A percentile compares a stretch with the other conserved stretches of the same genome.
Conservation (phyloP, 306 rosid genomes). For the Rosa rugosa region DNA sequence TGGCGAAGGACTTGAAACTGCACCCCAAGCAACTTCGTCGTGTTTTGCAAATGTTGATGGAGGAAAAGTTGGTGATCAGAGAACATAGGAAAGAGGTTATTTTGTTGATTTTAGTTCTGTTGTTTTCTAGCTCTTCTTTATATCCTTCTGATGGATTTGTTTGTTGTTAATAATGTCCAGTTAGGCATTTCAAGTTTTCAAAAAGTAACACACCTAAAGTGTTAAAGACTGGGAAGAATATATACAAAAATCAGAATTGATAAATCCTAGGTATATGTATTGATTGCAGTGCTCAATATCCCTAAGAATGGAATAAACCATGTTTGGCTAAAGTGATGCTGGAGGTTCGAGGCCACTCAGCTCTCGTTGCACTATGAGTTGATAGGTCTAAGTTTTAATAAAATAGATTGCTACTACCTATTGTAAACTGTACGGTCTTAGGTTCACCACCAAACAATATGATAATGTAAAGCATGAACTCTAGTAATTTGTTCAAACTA, state of each 20-base stretch:
- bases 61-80: constrained; percentile 81
- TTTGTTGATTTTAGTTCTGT: constrained; percentile 16
- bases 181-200: background rate
- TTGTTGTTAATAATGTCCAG: background rate
- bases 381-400: background rate
- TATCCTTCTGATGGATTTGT: background rate
- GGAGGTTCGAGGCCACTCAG: background rate
- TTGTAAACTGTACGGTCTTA: background rate
- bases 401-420: background rate
- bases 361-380: background rate
- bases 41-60: constrained; percentile 73
- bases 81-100: constrained; percentile 86
- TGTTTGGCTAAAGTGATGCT: background rate
- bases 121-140: constrained; percentile 1
- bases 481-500: background rate
- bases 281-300: background rate
- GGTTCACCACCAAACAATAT: background rate
- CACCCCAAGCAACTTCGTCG: constrained; percentile 89
- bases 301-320: background rate
- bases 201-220: background rate
- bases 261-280: no score
- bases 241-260: background rate
- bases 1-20: constrained; percentile 91
- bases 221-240: background rate
- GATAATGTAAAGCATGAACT: background rate